Percentiles rank a stretch among this genome's conserved stretches.
phyloP scores from a whole-genome alignment of 2,329 filamentous ascomycete genomes.

The Nannizzia gypsea region DNA sequence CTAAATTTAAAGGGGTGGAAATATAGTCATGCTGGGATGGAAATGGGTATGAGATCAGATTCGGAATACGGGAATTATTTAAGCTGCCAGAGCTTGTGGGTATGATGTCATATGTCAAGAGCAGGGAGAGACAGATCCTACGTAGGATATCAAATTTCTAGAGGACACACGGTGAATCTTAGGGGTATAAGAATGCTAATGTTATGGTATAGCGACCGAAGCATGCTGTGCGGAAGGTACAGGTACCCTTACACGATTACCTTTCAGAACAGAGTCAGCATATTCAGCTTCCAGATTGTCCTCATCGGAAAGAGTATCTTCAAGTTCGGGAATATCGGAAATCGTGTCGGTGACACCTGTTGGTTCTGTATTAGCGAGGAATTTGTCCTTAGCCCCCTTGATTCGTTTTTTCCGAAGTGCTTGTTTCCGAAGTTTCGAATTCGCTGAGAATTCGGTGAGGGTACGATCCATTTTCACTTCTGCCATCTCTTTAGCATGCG shows the following conservation, averaged over 20 bases:
- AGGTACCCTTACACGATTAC: not conserved
- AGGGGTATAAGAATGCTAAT: not conserved
- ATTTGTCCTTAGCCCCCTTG: not conserved
- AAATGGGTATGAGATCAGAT: not conserved
- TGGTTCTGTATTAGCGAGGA: not conserved
- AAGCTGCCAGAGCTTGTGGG: not conserved
- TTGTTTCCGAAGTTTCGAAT: conserved; percentile 28
- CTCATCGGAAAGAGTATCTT: not conserved
- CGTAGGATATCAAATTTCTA: not conserved
- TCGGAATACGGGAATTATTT: not conserved
- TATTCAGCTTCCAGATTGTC: not conserved
- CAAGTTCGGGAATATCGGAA: not conserved
- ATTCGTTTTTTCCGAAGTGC: conserved; percentile 12
- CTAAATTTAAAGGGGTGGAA: not conserved
- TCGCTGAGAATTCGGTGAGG: conserved; percentile 45
- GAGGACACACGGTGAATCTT: not conserved
- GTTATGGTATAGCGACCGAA: not conserved
- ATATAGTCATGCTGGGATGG: not conserved
- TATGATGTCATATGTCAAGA: not conserved
- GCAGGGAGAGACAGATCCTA: too few species aligned
- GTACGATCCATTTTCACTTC: conserved; percentile 62
- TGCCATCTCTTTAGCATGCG: conserved; percentile 64
- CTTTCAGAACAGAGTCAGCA: not conserved
- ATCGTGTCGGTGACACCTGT: not conserved
- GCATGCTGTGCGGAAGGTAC: not conserved